Evolutionary conservation across 129 eudicot species (phyloP), one percentile per base, ranked within the genome.

Genomic region (Kitagawia praeruptora): DNA sequence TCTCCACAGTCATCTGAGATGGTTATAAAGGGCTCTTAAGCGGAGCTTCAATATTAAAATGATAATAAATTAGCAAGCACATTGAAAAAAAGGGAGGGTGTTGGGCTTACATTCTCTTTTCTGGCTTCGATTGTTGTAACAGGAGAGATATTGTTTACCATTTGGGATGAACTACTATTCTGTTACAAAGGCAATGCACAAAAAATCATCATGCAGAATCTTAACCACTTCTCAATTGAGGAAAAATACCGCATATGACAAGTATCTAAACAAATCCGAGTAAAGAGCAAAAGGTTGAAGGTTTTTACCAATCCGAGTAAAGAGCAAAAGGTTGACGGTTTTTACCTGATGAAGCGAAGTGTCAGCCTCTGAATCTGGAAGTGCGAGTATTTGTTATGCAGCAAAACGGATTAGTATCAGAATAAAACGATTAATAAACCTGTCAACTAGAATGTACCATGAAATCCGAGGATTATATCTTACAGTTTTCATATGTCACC

Each of bases 331-430:
- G 56, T 81, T 79, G 13, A 67, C 67, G 2, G 21, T 9, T 76
- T 74, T 80, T 81, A 93, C 93, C 96, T 77, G 79, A 78, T 81
- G 78, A 70, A 56, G 83, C 75, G 51, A 49, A 66, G 90, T 76
- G 81, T 87, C 80, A 46, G 80, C 28, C 75, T 73, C 76, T 40
- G 81, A 76, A 77, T 81, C 81, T 12, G 85, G 76, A 77, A 75
- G 70, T 76, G 91, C 79, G 67, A 82, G 45, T 76, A 86, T 86
- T 85, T 90, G 86, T 80, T 84, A 93, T 92, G 98, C 77, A 82
- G 74, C 80, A 85, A 81, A 84, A 75, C 5, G 72, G 34, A 79
- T 40, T 9, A 4, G 12, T 27, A 27, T 45, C 48, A 23, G 38
- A 44, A 2, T 41, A 21, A 73, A 73, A 25, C 53, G 44, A 73